A percentile compares a stretch with the other conserved stretches of the same genome.
Evolutionary conservation across 352 stramenopile species (phyloP).

Genomic region (Salisapilia sapeloensis): DNA sequence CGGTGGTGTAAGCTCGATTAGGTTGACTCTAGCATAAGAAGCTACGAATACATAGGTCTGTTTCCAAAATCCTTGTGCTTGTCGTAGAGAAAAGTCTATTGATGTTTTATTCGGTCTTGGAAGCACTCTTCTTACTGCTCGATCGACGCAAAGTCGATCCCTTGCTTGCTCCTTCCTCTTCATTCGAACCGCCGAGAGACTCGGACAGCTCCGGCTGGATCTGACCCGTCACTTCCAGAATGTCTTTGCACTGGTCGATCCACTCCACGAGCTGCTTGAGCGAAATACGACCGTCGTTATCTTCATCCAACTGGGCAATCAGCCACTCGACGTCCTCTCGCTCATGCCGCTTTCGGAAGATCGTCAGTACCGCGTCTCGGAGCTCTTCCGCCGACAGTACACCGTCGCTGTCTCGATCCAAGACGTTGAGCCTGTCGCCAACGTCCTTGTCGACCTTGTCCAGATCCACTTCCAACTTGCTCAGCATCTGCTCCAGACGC

Average conservation of each 20-base stretch:
- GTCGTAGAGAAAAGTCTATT: too few relatives aligned
- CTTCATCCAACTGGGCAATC: conserved; percentile 83
- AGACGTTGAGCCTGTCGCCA: conserved; percentile 94
- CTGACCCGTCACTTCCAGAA: conserved; percentile 72
- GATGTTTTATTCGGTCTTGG: neutral
- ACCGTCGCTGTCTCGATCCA: conserved; percentile 95
- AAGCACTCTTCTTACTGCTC: neutral
- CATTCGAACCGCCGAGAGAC: too few relatives aligned
- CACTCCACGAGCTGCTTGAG: conserved; percentile 86
- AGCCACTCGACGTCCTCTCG: conserved; percentile 92
- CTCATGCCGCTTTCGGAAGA: conserved; percentile 88
- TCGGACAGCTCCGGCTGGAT: conserved; percentile 38
- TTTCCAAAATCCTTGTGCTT: too few relatives aligned
- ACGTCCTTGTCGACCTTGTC: conserved; percentile 92
- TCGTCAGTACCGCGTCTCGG: conserved; percentile 87
- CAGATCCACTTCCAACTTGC: conserved; percentile 88
- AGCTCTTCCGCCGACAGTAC: conserved; percentile 92
- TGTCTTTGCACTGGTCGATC: conserved; percentile 75
- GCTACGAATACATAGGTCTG: too few relatives aligned
- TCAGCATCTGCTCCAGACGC: conserved; percentile 87
- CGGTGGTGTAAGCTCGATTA: conserved; percentile 66
- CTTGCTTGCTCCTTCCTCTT: too few relatives aligned
- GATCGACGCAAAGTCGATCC: too few relatives aligned
- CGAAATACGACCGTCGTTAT: conserved; percentile 84
- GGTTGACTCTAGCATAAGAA: too few relatives aligned